Conservation (phyloP, 1,284 basidiomycete species). For the Xerocomus tenax region DNA sequence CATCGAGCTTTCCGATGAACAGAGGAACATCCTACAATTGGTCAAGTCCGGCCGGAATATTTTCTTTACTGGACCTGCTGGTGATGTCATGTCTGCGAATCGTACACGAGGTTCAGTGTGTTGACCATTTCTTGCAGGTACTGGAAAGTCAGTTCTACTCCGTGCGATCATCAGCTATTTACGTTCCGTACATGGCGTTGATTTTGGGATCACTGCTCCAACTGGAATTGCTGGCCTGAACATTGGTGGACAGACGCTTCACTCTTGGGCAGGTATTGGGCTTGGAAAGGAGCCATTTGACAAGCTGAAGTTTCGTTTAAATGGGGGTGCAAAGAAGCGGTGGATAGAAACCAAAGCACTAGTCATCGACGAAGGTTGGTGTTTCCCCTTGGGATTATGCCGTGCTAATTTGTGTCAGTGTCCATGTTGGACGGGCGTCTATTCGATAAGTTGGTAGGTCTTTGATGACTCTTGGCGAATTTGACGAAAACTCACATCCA, state of each 20-base stretch:
- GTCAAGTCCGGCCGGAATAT: conserved; percentile 54
- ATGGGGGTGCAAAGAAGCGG: conserved; percentile 33
- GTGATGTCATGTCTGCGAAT: conserved; percentile 30
- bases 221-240: conserved; percentile 77
- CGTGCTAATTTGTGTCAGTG: conserved; percentile 30
- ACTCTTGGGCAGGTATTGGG: conserved; percentile 69
- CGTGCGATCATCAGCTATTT: conserved; percentile 58
- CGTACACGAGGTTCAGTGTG: neutral
- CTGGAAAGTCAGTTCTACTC: conserved; percentile 73
- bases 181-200: conserved; percentile 38
- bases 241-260: conserved; percentile 70
- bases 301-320: conserved; percentile 44
- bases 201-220: conserved; percentile 67
- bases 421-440: conserved; percentile 52
- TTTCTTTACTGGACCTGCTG: conserved; percentile 77
- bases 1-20: conserved; percentile 42
- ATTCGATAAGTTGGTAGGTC: conserved; percentile 58
- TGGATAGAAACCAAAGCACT: conserved; percentile 50
- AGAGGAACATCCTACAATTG: conserved; percentile 48
- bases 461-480: neutral
- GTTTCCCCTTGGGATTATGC: neutral
- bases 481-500: neutral
- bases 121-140: conserved; percentile 40
- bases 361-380: conserved; percentile 65
- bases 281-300: conserved; percentile 49